Evolutionary conservation across 1,284 basidiomycete species (phyloP).

Genomic region (Naganishia sp.): DNA sequence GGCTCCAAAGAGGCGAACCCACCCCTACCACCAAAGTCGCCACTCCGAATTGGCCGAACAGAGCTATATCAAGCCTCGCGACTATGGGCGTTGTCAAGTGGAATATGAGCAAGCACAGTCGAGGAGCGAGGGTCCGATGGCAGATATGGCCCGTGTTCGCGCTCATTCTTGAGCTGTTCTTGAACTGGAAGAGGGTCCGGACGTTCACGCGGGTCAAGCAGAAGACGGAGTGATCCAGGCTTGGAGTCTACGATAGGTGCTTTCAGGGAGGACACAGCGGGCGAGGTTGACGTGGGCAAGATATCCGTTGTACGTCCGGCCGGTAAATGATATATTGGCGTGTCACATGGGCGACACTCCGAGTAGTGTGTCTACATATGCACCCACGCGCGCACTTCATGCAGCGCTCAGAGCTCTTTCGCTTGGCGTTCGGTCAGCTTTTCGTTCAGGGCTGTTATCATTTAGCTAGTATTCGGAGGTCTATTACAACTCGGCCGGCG

Average conservation of each 20-base stretch:
- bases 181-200: constrained; percentile 14
- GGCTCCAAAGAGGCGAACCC: constrained; percentile 4
- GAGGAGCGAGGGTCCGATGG: neutral
- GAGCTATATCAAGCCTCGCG: neutral
- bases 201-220: neutral
- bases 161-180: constrained; percentile 9
- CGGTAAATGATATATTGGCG: too few species aligned
- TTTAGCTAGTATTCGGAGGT: too few species aligned
- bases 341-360: too few species aligned
- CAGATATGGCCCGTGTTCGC: constrained; percentile 15
- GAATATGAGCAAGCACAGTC: constrained; percentile 19
- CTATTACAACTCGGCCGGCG: too few species aligned
- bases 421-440: too few species aligned
- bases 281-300: too few species aligned
- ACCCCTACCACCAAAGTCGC: neutral
- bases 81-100: constrained; percentile 10
- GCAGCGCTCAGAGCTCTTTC: too few species aligned
- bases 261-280: neutral
- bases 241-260: neutral
- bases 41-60: constrained; percentile 3
- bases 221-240: constrained; percentile 4
- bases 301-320: too few species aligned
- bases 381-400: too few species aligned
- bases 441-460: too few species aligned
- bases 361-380: too few species aligned